Percentiles rank a stretch among this genome's conserved stretches.
phyloP scores from a whole-genome alignment of 2,329 filamentous ascomycete species.

The Pezicula carpinea region DNA sequence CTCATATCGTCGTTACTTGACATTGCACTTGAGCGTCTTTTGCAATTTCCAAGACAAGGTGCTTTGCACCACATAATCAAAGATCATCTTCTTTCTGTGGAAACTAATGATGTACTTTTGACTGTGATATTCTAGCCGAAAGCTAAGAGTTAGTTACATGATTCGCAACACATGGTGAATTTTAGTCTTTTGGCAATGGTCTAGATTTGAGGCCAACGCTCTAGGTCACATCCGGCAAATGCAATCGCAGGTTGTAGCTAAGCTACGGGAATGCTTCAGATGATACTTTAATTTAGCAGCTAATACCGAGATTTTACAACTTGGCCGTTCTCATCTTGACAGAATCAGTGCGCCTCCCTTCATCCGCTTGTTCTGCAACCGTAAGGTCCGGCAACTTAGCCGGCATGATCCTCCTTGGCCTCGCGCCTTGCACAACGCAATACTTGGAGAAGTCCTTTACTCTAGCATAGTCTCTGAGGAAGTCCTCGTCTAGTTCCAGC shows the following conservation, averaged over 20 bases:
- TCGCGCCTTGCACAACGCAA: conserved; percentile 57
- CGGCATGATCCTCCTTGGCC: conserved; percentile 76
- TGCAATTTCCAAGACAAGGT: neutral
- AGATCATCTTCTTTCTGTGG: neutral
- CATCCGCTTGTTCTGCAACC: conserved; percentile 76
- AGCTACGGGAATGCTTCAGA: too few relatives aligned
- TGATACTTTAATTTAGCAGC: too few relatives aligned
- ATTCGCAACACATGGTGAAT: too few relatives aligned
- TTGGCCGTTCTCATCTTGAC: conserved; percentile 26
- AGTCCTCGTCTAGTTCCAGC: conserved; percentile 76
- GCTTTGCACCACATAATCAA: conserved; percentile 1
- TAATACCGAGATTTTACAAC: conserved; percentile 3
- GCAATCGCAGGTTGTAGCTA: too few relatives aligned
- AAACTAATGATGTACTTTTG: neutral
- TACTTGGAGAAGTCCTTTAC: conserved; percentile 71
- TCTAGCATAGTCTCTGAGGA: conserved; percentile 58
- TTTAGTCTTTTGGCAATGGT: too few relatives aligned
- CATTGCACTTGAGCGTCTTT: conserved; percentile 14
- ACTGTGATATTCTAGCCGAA: neutral
- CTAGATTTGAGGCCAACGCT: too few relatives aligned
- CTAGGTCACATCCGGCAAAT: too few relatives aligned
- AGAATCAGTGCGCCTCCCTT: conserved; percentile 70
- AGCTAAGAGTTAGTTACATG: too few relatives aligned
- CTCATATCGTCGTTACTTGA: conserved; percentile 8
- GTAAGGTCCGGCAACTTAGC: conserved; percentile 57